Evolutionary conservation across 1,284 basidiomycete species (phyloP).

Genomic region (Tilletia indica): DNA sequence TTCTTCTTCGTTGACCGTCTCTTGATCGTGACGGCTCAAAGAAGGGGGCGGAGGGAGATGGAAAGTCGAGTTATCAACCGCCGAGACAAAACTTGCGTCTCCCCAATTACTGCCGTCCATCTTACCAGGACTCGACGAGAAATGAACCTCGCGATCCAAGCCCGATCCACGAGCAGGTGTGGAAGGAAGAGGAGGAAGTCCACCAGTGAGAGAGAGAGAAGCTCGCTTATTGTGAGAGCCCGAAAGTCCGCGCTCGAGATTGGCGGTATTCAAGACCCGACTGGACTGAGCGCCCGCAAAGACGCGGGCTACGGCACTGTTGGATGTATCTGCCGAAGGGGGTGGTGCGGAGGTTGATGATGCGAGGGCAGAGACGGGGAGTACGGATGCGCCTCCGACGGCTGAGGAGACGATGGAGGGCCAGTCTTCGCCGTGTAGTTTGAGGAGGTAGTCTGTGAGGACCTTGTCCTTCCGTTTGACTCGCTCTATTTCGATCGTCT

Average conservation of each 20-base stretch:
- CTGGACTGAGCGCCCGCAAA: not conserved
- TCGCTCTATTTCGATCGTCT: constrained; percentile 44
- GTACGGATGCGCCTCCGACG: constrained; percentile 5
- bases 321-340: no score
- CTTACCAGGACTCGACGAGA: constrained; percentile 28
- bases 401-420: constrained; percentile 28
- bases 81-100: constrained; percentile 22
- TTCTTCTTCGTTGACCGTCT: no score
- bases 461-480: constrained; percentile 35
- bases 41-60: not conserved
- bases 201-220: no score
- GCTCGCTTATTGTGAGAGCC: no score
- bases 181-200: no score
- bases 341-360: no score
- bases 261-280: constrained; percentile 2
- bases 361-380: not conserved
- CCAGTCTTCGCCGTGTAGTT: constrained; percentile 42
- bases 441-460: constrained; percentile 39
- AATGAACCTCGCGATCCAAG: not conserved
- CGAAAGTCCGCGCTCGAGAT: not conserved
- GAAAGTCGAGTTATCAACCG: constrained; percentile 1
- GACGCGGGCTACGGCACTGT: constrained; percentile 28
- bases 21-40: no score
- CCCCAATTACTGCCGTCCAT: constrained; percentile 30
- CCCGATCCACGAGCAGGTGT: no score